Evolutionary conservation across 371 early-diverging fungal genomes (phyloP).

Genomic region (Apophysomyces ossiformis): DNA sequence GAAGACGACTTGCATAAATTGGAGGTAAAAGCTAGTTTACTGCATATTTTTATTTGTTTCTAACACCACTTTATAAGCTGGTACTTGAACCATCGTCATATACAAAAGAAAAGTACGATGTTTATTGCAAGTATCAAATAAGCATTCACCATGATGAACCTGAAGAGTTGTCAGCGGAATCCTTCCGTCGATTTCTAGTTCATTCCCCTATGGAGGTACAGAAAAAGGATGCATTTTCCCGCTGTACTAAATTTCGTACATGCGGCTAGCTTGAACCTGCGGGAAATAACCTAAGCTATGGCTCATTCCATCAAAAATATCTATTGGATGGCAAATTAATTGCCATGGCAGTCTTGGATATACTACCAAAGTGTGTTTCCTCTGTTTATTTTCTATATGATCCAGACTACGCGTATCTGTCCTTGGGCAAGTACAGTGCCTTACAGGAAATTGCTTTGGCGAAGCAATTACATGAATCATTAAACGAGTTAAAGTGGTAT

Average conservation of each 20-base stretch:
- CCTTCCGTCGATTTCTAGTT: conserved; percentile 78
- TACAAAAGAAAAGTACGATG: conserved; percentile 71
- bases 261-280: conserved; percentile 12
- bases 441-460: conserved; percentile 76
- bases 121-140: conserved; percentile 84
- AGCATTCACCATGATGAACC: conserved; percentile 78
- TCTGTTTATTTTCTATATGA: conserved; percentile 96
- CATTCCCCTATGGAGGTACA: conserved; percentile 71
- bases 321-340: conserved; percentile 75
- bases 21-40: conserved; percentile 6
- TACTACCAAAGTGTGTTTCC: conserved; percentile 87
- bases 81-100: conserved; percentile 68
- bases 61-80: conserved; percentile 34
- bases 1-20: conserved; percentile 15
- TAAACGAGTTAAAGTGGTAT: conserved; percentile 68
- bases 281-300: conserved; percentile 54
- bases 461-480: conserved; percentile 35
- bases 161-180: conserved; percentile 46
- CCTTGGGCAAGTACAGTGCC: conserved; percentile 86
- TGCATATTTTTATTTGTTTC: background rate
- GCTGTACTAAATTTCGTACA: background rate
- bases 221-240: background rate
- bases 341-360: conserved; percentile 90
- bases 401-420: conserved; percentile 72
- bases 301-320: conserved; percentile 91